Base-by-base conservation (phyloP, 139 green algal species). In the Coelastrella sp. region DNA sequence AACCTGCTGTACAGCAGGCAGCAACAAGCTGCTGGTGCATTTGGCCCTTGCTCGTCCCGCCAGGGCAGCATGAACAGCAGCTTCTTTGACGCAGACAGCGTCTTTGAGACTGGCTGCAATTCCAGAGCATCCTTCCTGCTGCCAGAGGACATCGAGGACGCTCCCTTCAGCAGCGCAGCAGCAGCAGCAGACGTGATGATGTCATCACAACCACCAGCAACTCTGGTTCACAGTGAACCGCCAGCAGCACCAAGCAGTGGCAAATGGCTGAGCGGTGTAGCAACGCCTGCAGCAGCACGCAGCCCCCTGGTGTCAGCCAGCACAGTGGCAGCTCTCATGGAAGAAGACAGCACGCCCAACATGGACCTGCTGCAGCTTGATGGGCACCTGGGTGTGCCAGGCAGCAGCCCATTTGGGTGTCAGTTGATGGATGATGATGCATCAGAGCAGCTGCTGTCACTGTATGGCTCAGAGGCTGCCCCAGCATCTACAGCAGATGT, bases 251-350 rank as follows among this genome's bases (percentile, higher is more conserved):
- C 22, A 24, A 57, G 12, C 74, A 80, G 74, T 24, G 58, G 74
- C 24, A 80, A 58, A 10, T 59, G 74, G 74, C 74, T 58, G 10
- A 80, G 24, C 25, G 25, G 15, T 4, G 27, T 63, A 11, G 58
- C 25, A 63, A 68, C 82, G 11, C 14, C 82, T 59, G 58, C 63
- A 24, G 82, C 14, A 58, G 61, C 63, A 1, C 66, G 84, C 84
- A 88, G 84, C 68, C 84, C 84, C 4, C 8, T 88, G 68, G 66
- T 88, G 11, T 88, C 84, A 63, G 84, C 84, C 20, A 88, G 84
- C 49, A 88, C 84, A 58, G 84, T 88, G 15, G 84, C 84, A 88
- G 84, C 84, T 12, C 68, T 88, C 7, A 70, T 88, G 84, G 68
- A 88, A n/a, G 84, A 81, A 3, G 84, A 59, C 17, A 72, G 12